These are phyloP conservation scores for Cutaneotrichosporon cutaneum DNA, from an alignment of 1,284 basidiomycete genomes.

Conservation along the genomic window DNA sequence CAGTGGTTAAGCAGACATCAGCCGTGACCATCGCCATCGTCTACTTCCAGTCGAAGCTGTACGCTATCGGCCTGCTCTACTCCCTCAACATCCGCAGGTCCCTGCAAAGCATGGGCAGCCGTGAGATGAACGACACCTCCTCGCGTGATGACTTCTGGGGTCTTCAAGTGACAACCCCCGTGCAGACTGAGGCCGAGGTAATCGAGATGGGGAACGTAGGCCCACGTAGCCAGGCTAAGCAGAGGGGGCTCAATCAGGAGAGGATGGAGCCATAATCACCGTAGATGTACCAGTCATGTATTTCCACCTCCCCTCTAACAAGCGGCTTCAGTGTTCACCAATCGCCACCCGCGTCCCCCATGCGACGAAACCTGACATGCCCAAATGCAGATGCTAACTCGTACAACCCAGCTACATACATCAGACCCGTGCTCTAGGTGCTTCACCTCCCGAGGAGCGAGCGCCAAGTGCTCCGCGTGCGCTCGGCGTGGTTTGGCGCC, in stretches of 20 bases:
- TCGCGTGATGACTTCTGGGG: neutral
- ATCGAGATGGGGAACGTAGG: too few relatives aligned
- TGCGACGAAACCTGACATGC: too few relatives aligned
- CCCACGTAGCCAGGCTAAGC: too few relatives aligned
- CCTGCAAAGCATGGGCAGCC: neutral
- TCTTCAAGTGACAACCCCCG: neutral
- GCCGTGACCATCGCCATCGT: slow-evolving; percentile 33
- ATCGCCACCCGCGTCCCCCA: too few relatives aligned
- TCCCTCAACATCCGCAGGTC: slow-evolving; percentile 32
- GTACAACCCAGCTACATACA: too few relatives aligned
- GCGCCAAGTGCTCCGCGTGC: neutral
- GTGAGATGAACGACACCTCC: neutral
- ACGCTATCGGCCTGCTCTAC: slow-evolving; percentile 36
- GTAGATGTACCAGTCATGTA: too few relatives aligned
- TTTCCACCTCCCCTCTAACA: too few relatives aligned
- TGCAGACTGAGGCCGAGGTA: neutral
- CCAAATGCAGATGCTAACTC: too few relatives aligned
- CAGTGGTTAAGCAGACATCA: slow-evolving; percentile 22
- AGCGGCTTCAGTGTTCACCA: too few relatives aligned
- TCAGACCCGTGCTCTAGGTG: too few relatives aligned
- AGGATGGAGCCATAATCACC: too few relatives aligned
- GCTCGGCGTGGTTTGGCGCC: neutral
- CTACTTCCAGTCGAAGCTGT: slow-evolving; percentile 34
- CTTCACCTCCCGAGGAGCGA: neutral
- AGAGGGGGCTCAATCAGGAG: too few relatives aligned